A percentile compares a stretch with the other conserved stretches of the same genome.
Evolutionary conservation across 345 rosid species (phyloP).

Genomic region (Raphanus sativus): DNA sequence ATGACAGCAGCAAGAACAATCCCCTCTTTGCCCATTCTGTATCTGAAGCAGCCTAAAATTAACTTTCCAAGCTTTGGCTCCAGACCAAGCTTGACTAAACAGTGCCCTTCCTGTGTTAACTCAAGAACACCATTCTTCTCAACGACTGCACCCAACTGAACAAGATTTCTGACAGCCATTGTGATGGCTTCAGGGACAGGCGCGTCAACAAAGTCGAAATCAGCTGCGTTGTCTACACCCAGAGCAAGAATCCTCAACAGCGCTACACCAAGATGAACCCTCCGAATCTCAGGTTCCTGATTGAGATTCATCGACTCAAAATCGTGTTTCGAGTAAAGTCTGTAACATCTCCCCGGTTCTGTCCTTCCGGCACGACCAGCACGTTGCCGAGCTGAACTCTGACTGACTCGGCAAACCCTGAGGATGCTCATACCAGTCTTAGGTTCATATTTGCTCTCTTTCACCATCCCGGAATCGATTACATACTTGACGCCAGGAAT

Average conservation of each 20-base stretch:
- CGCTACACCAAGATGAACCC: conserved; percentile 93
- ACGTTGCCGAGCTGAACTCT: conserved; percentile 86
- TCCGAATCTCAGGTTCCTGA: conserved; percentile 84
- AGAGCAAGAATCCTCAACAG: conserved; percentile 79
- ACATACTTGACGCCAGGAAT: conserved; percentile 92
- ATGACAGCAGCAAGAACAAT: conserved; percentile 84
- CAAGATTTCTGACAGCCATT: conserved; percentile 70
- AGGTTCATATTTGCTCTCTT: conserved; percentile 77
- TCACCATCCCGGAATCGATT: conserved; percentile 82
- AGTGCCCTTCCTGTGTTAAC: conserved; percentile 65
- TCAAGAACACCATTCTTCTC: conserved; percentile 46
- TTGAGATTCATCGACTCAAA: conserved; percentile 61
- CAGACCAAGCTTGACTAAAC: conserved; percentile 77
- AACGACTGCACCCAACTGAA: conserved; percentile 71
- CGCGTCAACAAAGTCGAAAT: conserved; percentile 86
- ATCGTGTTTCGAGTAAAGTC: conserved; percentile 59
- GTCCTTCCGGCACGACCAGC: conserved; percentile 99
- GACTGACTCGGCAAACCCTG: conserved; percentile 65
- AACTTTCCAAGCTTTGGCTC: conserved; percentile 92
- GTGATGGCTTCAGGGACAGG: conserved; percentile 69
- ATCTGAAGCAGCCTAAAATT: conserved; percentile 55
- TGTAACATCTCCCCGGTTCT: conserved; percentile 80
- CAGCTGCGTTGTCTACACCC: conserved; percentile 54
- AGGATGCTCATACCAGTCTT: conserved; percentile 82
- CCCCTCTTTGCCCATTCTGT: conserved; percentile 74